These are phyloP conservation scores for Hypoxylon lienhwacheense DNA, from an alignment of 495 filamentous ascomycete genomes.

Conservation along the genomic window DNA sequence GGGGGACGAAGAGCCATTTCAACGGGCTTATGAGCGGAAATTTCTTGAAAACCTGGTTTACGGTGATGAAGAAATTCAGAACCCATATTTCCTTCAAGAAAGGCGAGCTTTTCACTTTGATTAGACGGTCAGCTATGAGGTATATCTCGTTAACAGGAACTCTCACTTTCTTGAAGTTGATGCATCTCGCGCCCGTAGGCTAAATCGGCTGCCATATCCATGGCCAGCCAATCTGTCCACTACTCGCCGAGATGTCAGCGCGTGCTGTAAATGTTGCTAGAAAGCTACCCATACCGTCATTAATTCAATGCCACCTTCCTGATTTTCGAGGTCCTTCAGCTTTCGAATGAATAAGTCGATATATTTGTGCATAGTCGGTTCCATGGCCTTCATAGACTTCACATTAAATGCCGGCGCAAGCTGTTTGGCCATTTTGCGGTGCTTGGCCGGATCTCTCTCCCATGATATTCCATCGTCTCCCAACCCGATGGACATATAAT, in stretches of 20 bases:
- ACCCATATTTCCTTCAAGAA: conserved; percentile 17
- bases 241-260: neutral
- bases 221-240: conserved; percentile 30
- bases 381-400: conserved; percentile 16
- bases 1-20: conserved; percentile 22
- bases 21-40: conserved; percentile 28
- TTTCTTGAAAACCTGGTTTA: conserved; percentile 25
- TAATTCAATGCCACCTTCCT: conserved; percentile 10
- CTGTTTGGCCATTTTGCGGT: conserved; percentile 22
- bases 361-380: conserved; percentile 26
- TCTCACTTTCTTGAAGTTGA: conserved; percentile 20
- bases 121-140: neutral
- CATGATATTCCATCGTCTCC: conserved; percentile 20
- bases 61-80: conserved; percentile 22
- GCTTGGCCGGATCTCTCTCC: conserved; percentile 27
- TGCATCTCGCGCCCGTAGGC: conserved; percentile 20
- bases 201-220: conserved; percentile 33
- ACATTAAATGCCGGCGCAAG: conserved; percentile 26
- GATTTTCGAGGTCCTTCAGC: conserved; percentile 24
- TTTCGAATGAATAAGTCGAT: conserved; percentile 26
- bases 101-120: conserved; percentile 14
- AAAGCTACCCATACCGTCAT: conserved; percentile 8
- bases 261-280: neutral
- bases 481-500: conserved; percentile 8
- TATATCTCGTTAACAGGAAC: neutral